phyloP scores from a whole-genome alignment of 441 rosid genomes.

The Flueggea neowawraea region DNA sequence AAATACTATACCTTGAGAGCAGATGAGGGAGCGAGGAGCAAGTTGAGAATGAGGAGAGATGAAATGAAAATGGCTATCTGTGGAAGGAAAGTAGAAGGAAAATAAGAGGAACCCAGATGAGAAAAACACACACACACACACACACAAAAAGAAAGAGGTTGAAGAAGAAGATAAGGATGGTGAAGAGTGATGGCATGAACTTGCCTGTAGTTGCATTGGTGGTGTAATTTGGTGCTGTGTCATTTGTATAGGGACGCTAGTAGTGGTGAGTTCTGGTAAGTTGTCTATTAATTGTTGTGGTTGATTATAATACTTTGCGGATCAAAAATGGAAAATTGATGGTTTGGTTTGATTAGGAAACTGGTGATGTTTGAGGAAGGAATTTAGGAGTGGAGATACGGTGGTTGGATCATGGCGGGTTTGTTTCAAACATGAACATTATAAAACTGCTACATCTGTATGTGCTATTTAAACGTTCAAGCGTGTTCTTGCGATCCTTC shows the following conservation, averaged over 20 bases:
- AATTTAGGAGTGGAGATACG: too few species aligned
- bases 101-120: neutral
- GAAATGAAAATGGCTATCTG: constrained; percentile 14
- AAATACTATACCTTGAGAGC: constrained; percentile 13
- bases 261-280: too few species aligned
- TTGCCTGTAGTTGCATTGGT: constrained; percentile 19
- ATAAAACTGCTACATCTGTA: too few species aligned
- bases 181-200: neutral
- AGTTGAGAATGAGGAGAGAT: constrained; percentile 8
- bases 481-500: too few species aligned
- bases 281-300: too few species aligned
- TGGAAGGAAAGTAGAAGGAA: neutral
- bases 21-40: constrained; percentile 18
- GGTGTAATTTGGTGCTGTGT: constrained; percentile 5
- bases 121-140: neutral
- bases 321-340: too few species aligned
- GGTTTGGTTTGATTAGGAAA: too few species aligned
- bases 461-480: too few species aligned
- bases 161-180: neutral
- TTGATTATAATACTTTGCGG: too few species aligned
- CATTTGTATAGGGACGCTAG: neutral
- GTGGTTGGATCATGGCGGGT: too few species aligned
- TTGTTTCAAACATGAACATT: too few species aligned
- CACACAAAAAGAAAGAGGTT: neutral
- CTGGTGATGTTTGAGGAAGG: too few species aligned